phyloP scores from a whole-genome alignment of 2,329 filamentous ascomycete genomes.

The Emericellopsis atlantica region DNA sequence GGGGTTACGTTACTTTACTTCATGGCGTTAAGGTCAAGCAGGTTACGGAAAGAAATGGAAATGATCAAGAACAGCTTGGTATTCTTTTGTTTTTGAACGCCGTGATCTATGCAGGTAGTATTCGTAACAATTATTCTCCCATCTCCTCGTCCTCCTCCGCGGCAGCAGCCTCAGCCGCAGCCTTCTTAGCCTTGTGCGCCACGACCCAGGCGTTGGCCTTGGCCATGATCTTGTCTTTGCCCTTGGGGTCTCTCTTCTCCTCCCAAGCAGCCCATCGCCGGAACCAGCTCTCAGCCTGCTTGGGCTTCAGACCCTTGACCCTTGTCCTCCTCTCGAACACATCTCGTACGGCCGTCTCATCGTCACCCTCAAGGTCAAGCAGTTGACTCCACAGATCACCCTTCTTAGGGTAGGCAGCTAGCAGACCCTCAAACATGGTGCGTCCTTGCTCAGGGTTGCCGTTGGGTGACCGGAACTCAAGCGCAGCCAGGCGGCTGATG shows the following conservation, averaged over 20 bases:
- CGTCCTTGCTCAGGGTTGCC: constrained; percentile 84
- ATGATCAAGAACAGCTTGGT: not conserved
- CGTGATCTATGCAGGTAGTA: not conserved
- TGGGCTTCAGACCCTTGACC: constrained; percentile 61
- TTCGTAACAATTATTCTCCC: not conserved
- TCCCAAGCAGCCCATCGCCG: constrained; percentile 89
- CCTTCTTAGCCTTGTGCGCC: constrained; percentile 30
- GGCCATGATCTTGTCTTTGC: constrained; percentile 56
- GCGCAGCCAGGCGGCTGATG: constrained; percentile 76
- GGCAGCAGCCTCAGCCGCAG: constrained; percentile 17
- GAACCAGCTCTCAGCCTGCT: constrained; percentile 79
- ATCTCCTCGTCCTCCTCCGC: constrained; percentile 21
- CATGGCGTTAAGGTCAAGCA: not conserved
- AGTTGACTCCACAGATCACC: constrained; percentile 90
- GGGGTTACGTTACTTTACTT: not conserved
- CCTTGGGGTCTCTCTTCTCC: constrained; percentile 55
- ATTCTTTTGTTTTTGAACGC: constrained; percentile 1
- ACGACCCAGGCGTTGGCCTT: constrained; percentile 61
- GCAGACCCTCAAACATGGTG: constrained; percentile 83
- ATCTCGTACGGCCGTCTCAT: constrained; percentile 50
- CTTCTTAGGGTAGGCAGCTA: constrained; percentile 77
- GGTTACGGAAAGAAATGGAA: not conserved
- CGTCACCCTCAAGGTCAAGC: constrained; percentile 61
- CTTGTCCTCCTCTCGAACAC: constrained; percentile 72
- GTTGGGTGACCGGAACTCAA: constrained; percentile 77